These are phyloP conservation scores for Solanum virginianum DNA, from an alignment of 257 asterid species.

Conservation along the genomic window DNA sequence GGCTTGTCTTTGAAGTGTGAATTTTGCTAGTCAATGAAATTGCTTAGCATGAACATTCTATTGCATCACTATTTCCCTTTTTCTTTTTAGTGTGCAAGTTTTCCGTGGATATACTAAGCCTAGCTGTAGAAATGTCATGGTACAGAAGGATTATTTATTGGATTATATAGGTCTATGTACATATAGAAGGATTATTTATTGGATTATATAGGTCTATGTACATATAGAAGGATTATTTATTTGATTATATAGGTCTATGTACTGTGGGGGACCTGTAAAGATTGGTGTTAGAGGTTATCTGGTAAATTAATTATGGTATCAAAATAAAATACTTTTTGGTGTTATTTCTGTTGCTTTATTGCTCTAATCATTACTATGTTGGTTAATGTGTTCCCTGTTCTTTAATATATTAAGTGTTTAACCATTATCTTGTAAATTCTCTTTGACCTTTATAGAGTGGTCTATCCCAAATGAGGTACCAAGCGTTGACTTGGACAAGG, in stretches of 20 bases:
- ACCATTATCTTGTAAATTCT: not conserved
- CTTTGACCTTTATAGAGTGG: slow-evolving; percentile 28
- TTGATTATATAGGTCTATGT: not conserved
- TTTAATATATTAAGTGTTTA: not conserved
- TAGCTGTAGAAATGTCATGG: not conserved
- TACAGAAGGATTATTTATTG: not conserved
- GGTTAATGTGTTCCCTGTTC: not conserved
- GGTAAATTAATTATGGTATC: not conserved
- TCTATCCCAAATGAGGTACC: slow-evolving; percentile 31
- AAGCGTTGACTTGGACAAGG: slow-evolving; percentile 52
- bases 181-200: not conserved
- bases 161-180: not conserved
- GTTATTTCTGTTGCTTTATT: not conserved
- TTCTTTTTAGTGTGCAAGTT: not conserved
- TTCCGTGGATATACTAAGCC: not conserved
- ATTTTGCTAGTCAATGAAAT: not conserved
- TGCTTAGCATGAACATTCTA: not conserved
- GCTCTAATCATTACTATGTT: not conserved
- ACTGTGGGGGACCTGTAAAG: not conserved
- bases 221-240: not conserved
- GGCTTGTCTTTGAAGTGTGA: not conserved
- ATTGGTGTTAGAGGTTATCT: not conserved
- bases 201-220: not conserved
- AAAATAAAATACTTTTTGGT: not conserved
- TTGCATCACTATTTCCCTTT: not conserved